Conservation (phyloP, 2,329 filamentous ascomycete species). For the Clonostachys sp. region DNA sequence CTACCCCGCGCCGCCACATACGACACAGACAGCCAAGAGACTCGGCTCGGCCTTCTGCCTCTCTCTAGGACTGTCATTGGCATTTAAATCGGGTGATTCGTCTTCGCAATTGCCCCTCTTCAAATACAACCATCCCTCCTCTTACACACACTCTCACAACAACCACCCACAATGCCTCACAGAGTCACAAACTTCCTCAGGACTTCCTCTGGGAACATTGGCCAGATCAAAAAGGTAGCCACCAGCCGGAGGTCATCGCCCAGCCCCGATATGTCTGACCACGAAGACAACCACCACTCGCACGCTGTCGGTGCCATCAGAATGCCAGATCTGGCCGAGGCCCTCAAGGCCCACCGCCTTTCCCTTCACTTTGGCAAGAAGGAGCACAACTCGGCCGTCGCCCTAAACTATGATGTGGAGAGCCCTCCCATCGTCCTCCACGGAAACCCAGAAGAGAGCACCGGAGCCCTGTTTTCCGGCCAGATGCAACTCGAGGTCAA, state of each 20-base stretch:
- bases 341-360: constrained; percentile 34
- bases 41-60: too few species aligned
- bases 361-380: constrained; percentile 36
- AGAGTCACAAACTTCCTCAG: constrained; percentile 53
- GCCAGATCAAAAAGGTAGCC: constrained; percentile 38
- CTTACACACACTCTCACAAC: neutral
- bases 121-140: neutral
- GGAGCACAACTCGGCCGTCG: constrained; percentile 32
- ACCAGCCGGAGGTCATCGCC: constrained; percentile 18
- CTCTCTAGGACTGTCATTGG: too few species aligned
- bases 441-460: constrained; percentile 68
- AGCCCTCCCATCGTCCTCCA: constrained; percentile 85
- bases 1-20: too few species aligned
- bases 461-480: constrained; percentile 80
- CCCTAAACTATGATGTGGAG: constrained; percentile 63
- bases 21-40: too few species aligned
- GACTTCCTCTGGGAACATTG: constrained; percentile 49
- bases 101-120: too few species aligned
- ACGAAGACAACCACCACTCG: constrained; percentile 13
- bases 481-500: constrained; percentile 71
- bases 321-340: constrained; percentile 30
- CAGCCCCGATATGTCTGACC: constrained; percentile 27
- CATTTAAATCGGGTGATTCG: too few species aligned
- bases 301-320: constrained; percentile 15
- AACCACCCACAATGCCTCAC: constrained; percentile 44